A percentile compares a stretch with the other conserved stretches of the same genome.
Evolutionary conservation across 345 rosid species (phyloP).

Genomic region (Populus euphratica): DNA sequence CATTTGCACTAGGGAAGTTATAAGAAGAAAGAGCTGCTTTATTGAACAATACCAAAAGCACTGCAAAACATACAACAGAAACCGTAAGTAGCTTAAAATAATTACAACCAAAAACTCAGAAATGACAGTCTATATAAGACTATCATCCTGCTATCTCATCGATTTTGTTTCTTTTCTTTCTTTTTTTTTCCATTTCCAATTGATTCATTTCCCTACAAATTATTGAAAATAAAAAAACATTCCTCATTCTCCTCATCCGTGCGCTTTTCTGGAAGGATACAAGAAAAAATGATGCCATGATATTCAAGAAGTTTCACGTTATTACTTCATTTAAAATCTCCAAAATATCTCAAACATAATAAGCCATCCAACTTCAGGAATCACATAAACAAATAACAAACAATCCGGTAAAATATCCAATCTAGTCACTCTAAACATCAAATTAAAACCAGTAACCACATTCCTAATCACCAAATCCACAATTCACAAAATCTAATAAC

Average conservation of each 20-base stretch:
- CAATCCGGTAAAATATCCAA: neutral
- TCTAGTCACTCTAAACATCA: neutral
- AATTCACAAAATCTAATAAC: neutral
- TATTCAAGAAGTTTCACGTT: neutral
- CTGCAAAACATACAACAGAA: constrained; percentile 36
- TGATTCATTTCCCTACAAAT: neutral
- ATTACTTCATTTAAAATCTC: neutral
- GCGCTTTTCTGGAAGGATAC: neutral
- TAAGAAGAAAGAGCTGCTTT: constrained; percentile 98
- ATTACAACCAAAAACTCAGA: neutral
- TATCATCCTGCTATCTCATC: neutral
- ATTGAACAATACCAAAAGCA: constrained; percentile 84
- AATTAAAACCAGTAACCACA: neutral
- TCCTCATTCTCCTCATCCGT: neutral
- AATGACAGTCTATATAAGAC: neutral
- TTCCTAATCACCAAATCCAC: neutral
- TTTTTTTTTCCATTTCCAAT: neutral
- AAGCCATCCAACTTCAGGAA: neutral
- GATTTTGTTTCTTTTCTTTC: neutral
- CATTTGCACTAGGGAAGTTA: constrained; percentile 79
- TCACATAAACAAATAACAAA: neutral
- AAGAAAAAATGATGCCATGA: neutral
- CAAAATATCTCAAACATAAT: neutral
- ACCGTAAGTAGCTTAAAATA: neutral
- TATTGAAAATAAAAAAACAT: neutral